Base-by-base conservation (phyloP, 768 basidiomycete genomes). In the Suillus ampliporus region DNA sequence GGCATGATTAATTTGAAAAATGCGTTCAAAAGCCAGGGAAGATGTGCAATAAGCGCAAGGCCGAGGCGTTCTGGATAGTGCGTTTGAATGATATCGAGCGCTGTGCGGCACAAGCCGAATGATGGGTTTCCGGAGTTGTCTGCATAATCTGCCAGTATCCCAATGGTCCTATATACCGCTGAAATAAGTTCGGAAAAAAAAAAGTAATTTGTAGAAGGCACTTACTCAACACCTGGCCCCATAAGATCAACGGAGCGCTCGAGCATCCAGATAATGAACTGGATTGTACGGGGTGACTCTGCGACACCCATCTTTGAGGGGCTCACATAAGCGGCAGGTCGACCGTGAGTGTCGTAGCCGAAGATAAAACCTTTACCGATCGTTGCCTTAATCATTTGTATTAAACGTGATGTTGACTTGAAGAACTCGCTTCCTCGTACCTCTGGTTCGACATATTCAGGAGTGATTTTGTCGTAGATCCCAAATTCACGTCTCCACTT, bases 61-160 rank as follows among this genome's bases (percentile, higher is more conserved):
- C 92, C 93, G 41, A 97, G 86, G 4, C 95, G 87, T 73, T 97
- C 95, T 0, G 93, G 93, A 69, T 94, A 95, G 71, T 95, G 92
- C 23, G 86, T 84, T 69, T 94, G 92, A 17, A 94, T 80, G 67
- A 92, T 89, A 71, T 82, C 75, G 58, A 90, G 80, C 11, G 82
- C 78, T 26, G 67, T 70, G 9, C 79, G 76, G 7, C 82, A 63
- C 13, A 73, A 76, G 0, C 68, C 40, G 13, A 86, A 56, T 6
- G 81, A 78, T 1, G 85, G 82, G 26, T 69, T 85, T 74, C 90
- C 92, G 40, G 83, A 85, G 71, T 83, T 83, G 72, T 91, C 90
- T 7, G 84, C 89, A 58, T 88, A 93, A 78, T 95, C 88, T 65
- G 93, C 86, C 75, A 95, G 84, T 23, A 94, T 78, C 13, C 81